Evolutionary conservation across 257 asterid species (phyloP), one percentile per base, ranked within the genome.

Genomic region (Solanum paucissectum): DNA sequence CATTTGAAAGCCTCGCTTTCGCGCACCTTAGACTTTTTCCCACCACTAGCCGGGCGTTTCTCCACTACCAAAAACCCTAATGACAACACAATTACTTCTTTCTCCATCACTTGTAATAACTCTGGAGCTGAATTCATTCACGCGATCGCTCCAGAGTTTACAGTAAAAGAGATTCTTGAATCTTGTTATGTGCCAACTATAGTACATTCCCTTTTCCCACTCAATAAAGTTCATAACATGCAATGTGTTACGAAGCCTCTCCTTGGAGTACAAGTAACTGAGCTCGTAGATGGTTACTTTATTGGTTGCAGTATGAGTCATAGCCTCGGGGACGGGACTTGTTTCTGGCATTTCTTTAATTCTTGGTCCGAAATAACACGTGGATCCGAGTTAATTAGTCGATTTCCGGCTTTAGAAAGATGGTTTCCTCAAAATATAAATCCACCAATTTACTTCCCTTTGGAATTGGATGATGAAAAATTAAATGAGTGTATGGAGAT

Each of bases 21-120:
- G 4, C 86, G 55, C 14, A 69, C 94, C 1, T 91, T 94, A 10
- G 86, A 89, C 87, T 91, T 88, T 88, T 94, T 92, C 13, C 93
- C 94, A 20, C 95, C 92, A 1, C 92, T 94, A 25, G 90, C 91
- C 4, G 96, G 96, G 38, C 94, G 93, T 55, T 74, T 91, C 2
- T 85, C 84, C 58, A 9, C 86, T 33, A 8, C 42, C 4, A 83
- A 46, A 16, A 75, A 86, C 73, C 87, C 83, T 12, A 4, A 86
- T 0, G 87, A 92, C 11, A 42, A 83, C 34, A 69, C 91, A 0
- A 5, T 11, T 7, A 69, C 76, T 1, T 21, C 82, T 3, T 64
- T 75, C 32, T 84, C n/a, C 33, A 52, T 86, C 18, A 46, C 32
- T 23, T 89, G 87, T 71, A 86, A 86, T 34, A 69, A 86, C 18